Percentiles rank a stretch among this genome's conserved stretches.
Evolutionary conservation across 371 early-diverging fungal genomes (phyloP).

Genomic region (Apophysomyces elegans): DNA sequence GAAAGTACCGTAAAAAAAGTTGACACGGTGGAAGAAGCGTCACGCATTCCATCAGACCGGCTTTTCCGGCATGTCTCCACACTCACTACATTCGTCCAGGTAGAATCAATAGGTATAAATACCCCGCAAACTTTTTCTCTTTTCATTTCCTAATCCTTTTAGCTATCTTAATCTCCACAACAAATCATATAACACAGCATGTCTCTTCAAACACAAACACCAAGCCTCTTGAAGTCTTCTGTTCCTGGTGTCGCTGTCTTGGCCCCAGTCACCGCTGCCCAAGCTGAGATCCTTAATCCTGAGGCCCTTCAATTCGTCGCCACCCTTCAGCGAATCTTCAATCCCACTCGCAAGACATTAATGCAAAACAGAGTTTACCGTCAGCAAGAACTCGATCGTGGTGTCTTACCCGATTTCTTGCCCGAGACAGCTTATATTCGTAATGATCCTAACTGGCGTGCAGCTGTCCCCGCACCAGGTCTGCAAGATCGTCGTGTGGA

Average conservation of each 20-base stretch:
- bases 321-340: slow-evolving; percentile 86
- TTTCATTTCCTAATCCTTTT: background rate
- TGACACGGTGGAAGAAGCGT: slow-evolving; percentile 12
- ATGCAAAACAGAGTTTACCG: slow-evolving; percentile 75
- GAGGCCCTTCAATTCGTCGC: slow-evolving; percentile 86
- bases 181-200: slow-evolving; percentile 11
- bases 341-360: slow-evolving; percentile 80
- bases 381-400: slow-evolving; percentile 80
- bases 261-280: slow-evolving; percentile 60
- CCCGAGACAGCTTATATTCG: slow-evolving; percentile 92
- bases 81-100: background rate
- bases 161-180: background rate
- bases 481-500: slow-evolving; percentile 92
- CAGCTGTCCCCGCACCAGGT: slow-evolving; percentile 91
- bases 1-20: slow-evolving; percentile 10
- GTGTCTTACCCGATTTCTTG: slow-evolving; percentile 87
- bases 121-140: slow-evolving; percentile 5
- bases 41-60: slow-evolving; percentile 11
- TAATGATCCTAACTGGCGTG: slow-evolving; percentile 87
- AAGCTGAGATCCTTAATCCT: slow-evolving; percentile 74
- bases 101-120: slow-evolving; percentile 1
- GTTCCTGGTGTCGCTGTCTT: slow-evolving; percentile 72
- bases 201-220: slow-evolving; percentile 24
- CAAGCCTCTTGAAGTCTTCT: slow-evolving; percentile 22
- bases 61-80: slow-evolving; percentile 3